Conservation (phyloP, 352 stramenopile genomes). For the Globisporangium apiculatum region DNA sequence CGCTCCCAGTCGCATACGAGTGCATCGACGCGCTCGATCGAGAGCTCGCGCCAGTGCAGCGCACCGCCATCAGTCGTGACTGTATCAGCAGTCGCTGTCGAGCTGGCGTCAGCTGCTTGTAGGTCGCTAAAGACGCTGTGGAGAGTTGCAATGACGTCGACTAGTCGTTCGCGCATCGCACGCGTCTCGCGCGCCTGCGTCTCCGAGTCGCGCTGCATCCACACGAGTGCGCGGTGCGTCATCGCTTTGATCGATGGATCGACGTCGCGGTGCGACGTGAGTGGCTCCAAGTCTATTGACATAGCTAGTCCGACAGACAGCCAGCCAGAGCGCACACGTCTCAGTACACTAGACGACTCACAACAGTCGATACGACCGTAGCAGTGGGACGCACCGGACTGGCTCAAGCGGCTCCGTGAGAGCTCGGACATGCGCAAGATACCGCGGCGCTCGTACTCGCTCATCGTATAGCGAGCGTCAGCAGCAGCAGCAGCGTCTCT, state of each 20-base stretch:
- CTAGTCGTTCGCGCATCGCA: slow-evolving; percentile 18
- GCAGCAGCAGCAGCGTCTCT: neutral
- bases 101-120: neutral
- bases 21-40: slow-evolving; percentile 12
- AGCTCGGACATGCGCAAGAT: slow-evolving; percentile 11
- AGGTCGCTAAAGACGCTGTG: slow-evolving; percentile 21
- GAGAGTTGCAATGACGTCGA: slow-evolving; percentile 18
- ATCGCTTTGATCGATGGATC: slow-evolving; percentile 15
- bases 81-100: neutral
- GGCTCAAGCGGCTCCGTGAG: slow-evolving; percentile 8
- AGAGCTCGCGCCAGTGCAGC: slow-evolving; percentile 6
- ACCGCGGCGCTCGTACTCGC: slow-evolving; percentile 5
- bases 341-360: too few relatives aligned
- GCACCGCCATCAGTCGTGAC: neutral
- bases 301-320: neutral
- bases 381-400: slow-evolving; percentile 1
- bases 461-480: neutral
- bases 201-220: slow-evolving; percentile 40
- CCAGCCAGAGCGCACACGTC: too few relatives aligned
- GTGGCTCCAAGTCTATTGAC: neutral
- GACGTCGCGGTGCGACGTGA: neutral
- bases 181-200: slow-evolving; percentile 25
- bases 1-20: slow-evolving; percentile 24
- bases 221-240: slow-evolving; percentile 23
- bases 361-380: too few relatives aligned